A percentile compares a stretch with the other conserved stretches of the same genome.
phyloP scores from a whole-genome alignment of 2,329 filamentous ascomycete genomes.

The Stagonosporopsis tanaceti region DNA sequence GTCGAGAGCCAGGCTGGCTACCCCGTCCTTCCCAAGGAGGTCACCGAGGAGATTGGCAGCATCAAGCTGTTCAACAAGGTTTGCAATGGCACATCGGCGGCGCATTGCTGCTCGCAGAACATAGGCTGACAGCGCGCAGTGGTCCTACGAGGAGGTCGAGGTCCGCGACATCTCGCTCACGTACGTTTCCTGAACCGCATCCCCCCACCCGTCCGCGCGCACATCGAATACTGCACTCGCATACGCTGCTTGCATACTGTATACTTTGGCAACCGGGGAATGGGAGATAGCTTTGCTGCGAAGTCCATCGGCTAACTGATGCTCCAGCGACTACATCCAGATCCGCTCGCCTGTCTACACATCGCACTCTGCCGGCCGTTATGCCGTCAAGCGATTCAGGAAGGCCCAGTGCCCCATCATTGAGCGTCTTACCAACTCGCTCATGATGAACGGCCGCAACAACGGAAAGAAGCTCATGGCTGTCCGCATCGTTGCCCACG shows the following conservation, averaged over 20 bases:
- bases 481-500: constrained; percentile 97
- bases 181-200: constrained; percentile 66
- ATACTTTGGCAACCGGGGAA: constrained; percentile 28
- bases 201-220: constrained; percentile 14
- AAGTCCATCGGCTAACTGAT: constrained; percentile 44
- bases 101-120: constrained; percentile 13
- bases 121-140: constrained; percentile 53
- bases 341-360: constrained; percentile 99
- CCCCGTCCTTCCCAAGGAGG: constrained; percentile 90
- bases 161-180: constrained; percentile 99
- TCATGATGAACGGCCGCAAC: constrained; percentile 99
- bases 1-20: constrained; percentile 79
- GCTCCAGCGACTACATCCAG: constrained; percentile 95
- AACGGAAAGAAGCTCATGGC: constrained; percentile 99
- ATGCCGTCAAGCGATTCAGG: constrained; percentile 99
- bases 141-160: constrained; percentile 98
- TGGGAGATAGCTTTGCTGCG: constrained; percentile 24
- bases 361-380: constrained; percentile 97
- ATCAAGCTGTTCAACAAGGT: constrained; percentile 95
- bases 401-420: constrained; percentile 99
- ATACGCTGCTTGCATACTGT: constrained; percentile 11
- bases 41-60: constrained; percentile 85
- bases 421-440: constrained; percentile 99
- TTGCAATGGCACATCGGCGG: constrained; percentile 22
- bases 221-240: constrained; percentile 18